Evolutionary conservation across 2,329 filamentous ascomycete genomes (phyloP), one percentile per base, ranked within the genome.

Genomic region (Passalora sequoiae): DNA sequence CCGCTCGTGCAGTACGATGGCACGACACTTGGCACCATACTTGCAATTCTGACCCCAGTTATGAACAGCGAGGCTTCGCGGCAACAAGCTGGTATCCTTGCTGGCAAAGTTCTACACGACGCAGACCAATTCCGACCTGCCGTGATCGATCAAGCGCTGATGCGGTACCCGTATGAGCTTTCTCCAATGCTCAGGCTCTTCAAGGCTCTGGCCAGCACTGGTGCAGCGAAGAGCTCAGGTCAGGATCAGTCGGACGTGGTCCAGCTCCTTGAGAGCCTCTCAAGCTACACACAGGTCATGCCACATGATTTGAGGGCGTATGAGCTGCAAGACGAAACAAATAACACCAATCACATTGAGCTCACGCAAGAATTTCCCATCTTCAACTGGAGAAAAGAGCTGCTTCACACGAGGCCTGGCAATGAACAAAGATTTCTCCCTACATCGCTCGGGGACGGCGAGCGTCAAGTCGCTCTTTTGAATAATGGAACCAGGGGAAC

Each of bases 81-180:
- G 37, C 22, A 49, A 21, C 47, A 53, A n/a, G 38, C 43, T 19
- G 38, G 41, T 38, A 40, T 43, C 7, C 47, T 76, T 56, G 63
- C 68, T n/a, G 63, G 65, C n/a, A 66, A 68, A 15, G 78, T 84
- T 50, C 65, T 82, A 17, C 66, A 73, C 13, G 78, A 86, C 50
- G 63, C 71, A 15, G 59, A 62, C 24, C 49, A 71, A 5, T 65
- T 88, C 13, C 72, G 84, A 58, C 72, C 69, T 20, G 63, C 66
- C 13, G 65, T 84, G 49, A 78, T 94, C 22, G 71, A 77, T 38
- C 77, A 85, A 60, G 81, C 89, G 5, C 75, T 83, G 31, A 76
- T 78, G 47, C 81, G 91, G 43, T 96, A 89, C 60, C 91, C 91
- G 0, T 91, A 86, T 63, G 91, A 96, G 66, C 82, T 86, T 35